These are phyloP conservation scores for Monilinia aucupariae DNA, from an alignment of 2,329 filamentous ascomycete genomes.

Conservation along the genomic window DNA sequence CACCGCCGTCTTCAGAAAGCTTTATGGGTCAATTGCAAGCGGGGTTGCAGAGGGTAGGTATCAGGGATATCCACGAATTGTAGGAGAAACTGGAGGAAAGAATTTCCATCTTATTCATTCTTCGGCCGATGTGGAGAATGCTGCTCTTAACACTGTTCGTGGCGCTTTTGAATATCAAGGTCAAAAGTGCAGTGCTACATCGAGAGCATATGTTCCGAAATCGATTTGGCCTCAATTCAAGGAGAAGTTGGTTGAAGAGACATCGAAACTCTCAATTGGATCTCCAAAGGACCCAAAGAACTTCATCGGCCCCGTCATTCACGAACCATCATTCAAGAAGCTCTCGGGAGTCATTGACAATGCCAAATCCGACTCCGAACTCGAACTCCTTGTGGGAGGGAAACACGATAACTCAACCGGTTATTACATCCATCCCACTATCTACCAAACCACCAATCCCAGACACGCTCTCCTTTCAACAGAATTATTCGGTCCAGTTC, in stretches of 20 bases:
- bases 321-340: slow-evolving; percentile 75
- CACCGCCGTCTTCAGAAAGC: slow-evolving; percentile 80
- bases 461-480: slow-evolving; percentile 67
- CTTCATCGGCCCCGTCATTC: slow-evolving; percentile 88
- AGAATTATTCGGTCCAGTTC: slow-evolving; percentile 77
- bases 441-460: slow-evolving; percentile 71
- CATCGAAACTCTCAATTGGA: slow-evolving; percentile 64
- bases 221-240: slow-evolving; percentile 71
- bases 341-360: slow-evolving; percentile 69
- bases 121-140: slow-evolving; percentile 71
- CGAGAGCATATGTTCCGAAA: slow-evolving; percentile 69
- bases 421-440: slow-evolving; percentile 78
- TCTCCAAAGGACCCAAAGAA: slow-evolving; percentile 62
- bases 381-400: slow-evolving; percentile 70
- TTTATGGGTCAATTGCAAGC: slow-evolving; percentile 80
- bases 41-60: slow-evolving; percentile 80
- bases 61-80: slow-evolving; percentile 77
- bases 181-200: slow-evolving; percentile 86
- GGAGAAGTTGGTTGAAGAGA: slow-evolving; percentile 59
- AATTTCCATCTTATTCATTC: slow-evolving; percentile 84
- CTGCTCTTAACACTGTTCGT: slow-evolving; percentile 74
- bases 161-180: slow-evolving; percentile 88
- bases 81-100: slow-evolving; percentile 88
- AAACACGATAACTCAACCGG: slow-evolving; percentile 72
- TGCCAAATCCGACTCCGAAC: slow-evolving; percentile 67